phyloP scores from a whole-genome alignment of 192 early-diverging fungal genomes.

The Radiomyces spectabilis region DNA sequence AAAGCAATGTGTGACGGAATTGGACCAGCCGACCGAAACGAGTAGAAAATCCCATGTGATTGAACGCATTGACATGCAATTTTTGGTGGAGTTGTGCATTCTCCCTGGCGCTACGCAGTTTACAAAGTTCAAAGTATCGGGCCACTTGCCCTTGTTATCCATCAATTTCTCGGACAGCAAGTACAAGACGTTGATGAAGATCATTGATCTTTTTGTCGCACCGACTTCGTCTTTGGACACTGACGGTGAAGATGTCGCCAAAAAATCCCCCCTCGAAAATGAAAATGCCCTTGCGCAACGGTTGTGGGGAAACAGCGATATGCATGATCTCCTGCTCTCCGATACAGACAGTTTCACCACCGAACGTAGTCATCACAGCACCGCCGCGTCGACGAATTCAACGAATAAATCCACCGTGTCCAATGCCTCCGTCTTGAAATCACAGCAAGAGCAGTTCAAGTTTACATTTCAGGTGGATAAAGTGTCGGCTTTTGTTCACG shows the following conservation, averaged over 20 bases:
- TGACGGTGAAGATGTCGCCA: too few species aligned
- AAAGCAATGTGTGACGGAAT: slow-evolving; percentile 8
- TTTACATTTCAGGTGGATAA: slow-evolving; percentile 61
- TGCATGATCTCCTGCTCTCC: background rate
- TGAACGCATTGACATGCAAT: slow-evolving; percentile 50
- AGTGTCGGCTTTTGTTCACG: slow-evolving; percentile 53
- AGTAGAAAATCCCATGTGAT: slow-evolving; percentile 3
- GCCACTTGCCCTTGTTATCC: slow-evolving; percentile 60
- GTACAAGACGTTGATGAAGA: slow-evolving; percentile 72
- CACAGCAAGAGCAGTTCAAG: slow-evolving; percentile 14
- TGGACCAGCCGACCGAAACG: slow-evolving; percentile 21
- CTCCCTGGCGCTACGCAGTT: slow-evolving; percentile 57
- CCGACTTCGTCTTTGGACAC: too few species aligned
- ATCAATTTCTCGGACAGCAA: slow-evolving; percentile 78
- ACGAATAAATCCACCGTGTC: background rate
- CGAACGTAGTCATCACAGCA: too few species aligned
- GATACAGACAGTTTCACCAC: background rate
- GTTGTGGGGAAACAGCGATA: background rate
- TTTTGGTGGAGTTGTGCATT: slow-evolving; percentile 70
- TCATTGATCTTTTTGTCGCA: slow-evolving; percentile 58
- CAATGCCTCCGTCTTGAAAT: background rate
- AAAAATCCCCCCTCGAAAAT: too few species aligned
- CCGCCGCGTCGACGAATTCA: background rate
- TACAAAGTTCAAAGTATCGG: slow-evolving; percentile 60
- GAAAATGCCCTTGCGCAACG: background rate